Base-by-base conservation (phyloP, 768 basidiomycete species). In the Xerocomellus intermedius region DNA sequence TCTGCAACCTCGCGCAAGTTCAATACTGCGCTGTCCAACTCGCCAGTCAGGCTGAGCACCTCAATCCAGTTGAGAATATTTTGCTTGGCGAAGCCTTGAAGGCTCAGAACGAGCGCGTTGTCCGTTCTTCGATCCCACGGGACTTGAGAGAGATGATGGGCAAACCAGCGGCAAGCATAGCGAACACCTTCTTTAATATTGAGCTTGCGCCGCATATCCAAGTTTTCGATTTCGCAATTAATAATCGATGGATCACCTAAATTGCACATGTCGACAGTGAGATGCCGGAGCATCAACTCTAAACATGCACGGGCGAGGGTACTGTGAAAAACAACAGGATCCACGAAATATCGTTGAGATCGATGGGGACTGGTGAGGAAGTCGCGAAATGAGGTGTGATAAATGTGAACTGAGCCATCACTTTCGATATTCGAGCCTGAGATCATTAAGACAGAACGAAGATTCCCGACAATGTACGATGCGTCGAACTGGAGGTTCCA, bases 381-480 rank as follows among this genome's bases (percentile, higher is more conserved):
- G 33, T 64, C 62, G 16, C 62, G 58, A 38, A 64, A 64, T 14
- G 62, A 64, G 12, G 62, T 64, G 33, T 64, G 62, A 42, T 64
- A 64, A 28, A 64, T 42, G 28, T 59, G 47, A 50, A 64, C 33
- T n/a, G 52, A 36, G 35, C 58, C 57, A 8, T 60, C 48, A 6
- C 28, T 35, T 53, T 49, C 47, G 30, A 5, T 32, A 19, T 46
- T 47, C 4, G 45, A 54, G 41, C 54, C 43, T 17, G 62, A 54
- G 28, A 55, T 42, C 42, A 55, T 28, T 32, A 64, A 52, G 5
- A 64, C 62, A 9, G 62, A 64, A 14, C 48, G 33, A 46, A 64
- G 58, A 22, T 36, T 57, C 36, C 49, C 53, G 48, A 57, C 32
- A 42, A 60, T 35, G 28, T 60, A 54, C 24, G 43, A 19, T 19